Base-by-base conservation (phyloP, 2,329 filamentous ascomycete genomes). In the Fusarium kyushuense region DNA sequence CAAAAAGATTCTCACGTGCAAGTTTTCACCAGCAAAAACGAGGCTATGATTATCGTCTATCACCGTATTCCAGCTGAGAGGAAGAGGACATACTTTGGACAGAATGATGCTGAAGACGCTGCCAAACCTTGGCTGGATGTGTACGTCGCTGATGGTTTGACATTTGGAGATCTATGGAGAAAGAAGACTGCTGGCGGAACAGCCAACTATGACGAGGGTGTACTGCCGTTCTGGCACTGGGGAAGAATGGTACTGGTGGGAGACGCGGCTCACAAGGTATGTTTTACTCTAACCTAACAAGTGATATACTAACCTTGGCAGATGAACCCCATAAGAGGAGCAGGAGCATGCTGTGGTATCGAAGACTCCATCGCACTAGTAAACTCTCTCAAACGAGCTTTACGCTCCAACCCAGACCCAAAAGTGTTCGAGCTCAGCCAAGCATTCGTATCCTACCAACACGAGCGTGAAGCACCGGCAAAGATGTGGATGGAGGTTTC, bases 271-370 rank as follows among this genome's bases (percentile, higher is more conserved):
- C 63, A 66, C 1, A 66, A 67, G 21, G 63, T 58, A 17, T 3
- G 27, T 30, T 17, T 16, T 16, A 5, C 13, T 21, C 9, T 1
- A 8, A 4, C 13, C 2, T 7, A 6, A 16, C 5, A 6, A 6
- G 3, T n/a, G 10, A 2, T 9, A 40, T 25, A 4, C 46, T 66
- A 13, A 66, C 3, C 30, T 5, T 4, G 4, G 7, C 11, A 67
- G 63, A 66, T 66, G 51, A 66, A 66, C 3, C 63, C 63, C 0
- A 57, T 66, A 6, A 45, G 63, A 49, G 63, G 63, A 11, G 63
- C 63, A 23, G 63, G 63, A 17, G 63, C 63, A 33, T 66, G 63
- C 21, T 53, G 51, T 0, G 63, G 63, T 0, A 66, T 66, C 5
- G 63, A 66, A 16, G 63, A 66, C n/a, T 47, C 46, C 3, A 48